Evolutionary conservation across 805 yeast species (phyloP).

Genomic region (Wickerhamiella vanderwaltii): DNA sequence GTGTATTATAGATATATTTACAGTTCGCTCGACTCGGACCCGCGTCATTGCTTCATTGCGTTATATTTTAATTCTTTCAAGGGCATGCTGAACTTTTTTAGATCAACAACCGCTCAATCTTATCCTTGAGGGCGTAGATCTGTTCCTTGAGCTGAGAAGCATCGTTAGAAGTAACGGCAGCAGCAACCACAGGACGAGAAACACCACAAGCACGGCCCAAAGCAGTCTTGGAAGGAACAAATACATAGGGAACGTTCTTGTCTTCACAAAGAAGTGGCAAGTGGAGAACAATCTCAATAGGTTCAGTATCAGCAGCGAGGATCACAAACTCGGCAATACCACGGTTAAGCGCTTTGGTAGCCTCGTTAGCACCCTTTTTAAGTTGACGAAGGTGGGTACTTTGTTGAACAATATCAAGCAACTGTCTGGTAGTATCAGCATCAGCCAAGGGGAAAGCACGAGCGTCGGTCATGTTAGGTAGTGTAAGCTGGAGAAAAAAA

Average conservation of each 20-base stretch:
- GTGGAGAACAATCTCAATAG: constrained; percentile 95
- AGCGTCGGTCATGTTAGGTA: constrained; percentile 50
- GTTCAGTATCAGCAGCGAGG: constrained; percentile 99
- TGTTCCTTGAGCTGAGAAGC: constrained; percentile 96
- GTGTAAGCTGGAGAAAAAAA: neutral
- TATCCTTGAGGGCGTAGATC: constrained; percentile 95
- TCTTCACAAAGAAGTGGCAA: constrained; percentile 97
- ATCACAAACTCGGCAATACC: constrained; percentile 98
- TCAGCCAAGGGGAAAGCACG: constrained; percentile 99
- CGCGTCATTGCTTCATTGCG: constrained; percentile 18
- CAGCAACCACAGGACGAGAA: constrained; percentile 98
- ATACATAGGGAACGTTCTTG: constrained; percentile 98
- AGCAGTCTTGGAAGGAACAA: constrained; percentile 96
- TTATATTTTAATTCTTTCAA: constrained; percentile 2
- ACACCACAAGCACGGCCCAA: constrained; percentile 99
- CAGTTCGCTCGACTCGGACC: constrained; percentile 15
- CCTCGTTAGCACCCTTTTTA: constrained; percentile 99
- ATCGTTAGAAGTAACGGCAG: constrained; percentile 95
- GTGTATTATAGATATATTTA: neutral
- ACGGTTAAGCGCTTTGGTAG: constrained; percentile 97
- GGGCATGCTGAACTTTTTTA: constrained; percentile 28
- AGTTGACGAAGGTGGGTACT: constrained; percentile 95
- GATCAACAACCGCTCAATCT: constrained; percentile 94
- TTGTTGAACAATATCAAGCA: constrained; percentile 95
- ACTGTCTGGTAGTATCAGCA: constrained; percentile 88